A percentile compares a stretch with the other conserved stretches of the same genome.
phyloP scores from a whole-genome alignment of 176 grass and related monocot species.

The Oropetium thomaeum region DNA sequence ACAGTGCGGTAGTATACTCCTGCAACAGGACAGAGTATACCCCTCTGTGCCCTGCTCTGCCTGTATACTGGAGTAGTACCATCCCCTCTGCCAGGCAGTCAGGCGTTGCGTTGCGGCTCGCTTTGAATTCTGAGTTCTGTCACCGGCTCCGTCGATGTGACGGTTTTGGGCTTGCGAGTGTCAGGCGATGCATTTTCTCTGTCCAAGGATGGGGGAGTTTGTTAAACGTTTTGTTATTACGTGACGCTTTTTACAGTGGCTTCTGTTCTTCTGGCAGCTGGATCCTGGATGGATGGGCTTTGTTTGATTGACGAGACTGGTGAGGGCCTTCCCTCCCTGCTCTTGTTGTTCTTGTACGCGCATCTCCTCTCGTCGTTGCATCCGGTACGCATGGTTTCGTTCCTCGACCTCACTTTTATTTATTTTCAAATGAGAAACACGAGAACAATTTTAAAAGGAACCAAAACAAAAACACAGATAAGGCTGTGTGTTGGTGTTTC shows the following conservation, averaged over 20 bases:
- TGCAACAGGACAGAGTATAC: too few relatives aligned
- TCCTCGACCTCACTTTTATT: background rate
- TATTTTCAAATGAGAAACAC: too few relatives aligned
- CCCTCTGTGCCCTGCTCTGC: background rate
- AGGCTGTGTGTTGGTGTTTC: background rate
- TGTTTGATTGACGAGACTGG: conserved; percentile 8
- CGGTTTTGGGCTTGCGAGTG: conserved; percentile 15
- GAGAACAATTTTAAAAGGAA: too few relatives aligned
- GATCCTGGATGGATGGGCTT: conserved; percentile 4
- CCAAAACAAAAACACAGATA: background rate
- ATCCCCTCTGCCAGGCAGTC: too few relatives aligned
- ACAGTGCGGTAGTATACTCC: too few relatives aligned
- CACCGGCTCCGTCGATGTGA: background rate
- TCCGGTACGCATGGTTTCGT: background rate
- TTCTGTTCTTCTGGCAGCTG: conserved; percentile 3
- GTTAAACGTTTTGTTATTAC: background rate
- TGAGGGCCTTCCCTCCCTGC: background rate
- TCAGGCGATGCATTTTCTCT: background rate
- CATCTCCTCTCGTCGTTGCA: conserved; percentile 13
- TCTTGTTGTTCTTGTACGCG: too few relatives aligned
- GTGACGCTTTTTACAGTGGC: background rate
- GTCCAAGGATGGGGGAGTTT: too few relatives aligned
- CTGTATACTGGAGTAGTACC: too few relatives aligned
- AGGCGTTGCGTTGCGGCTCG: too few relatives aligned
- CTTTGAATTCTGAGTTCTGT: too few relatives aligned